A percentile compares a stretch with the other conserved stretches of the same genome.
Conservation (phyloP, 495 filamentous ascomycete species). For the Bombardia bombarda region DNA sequence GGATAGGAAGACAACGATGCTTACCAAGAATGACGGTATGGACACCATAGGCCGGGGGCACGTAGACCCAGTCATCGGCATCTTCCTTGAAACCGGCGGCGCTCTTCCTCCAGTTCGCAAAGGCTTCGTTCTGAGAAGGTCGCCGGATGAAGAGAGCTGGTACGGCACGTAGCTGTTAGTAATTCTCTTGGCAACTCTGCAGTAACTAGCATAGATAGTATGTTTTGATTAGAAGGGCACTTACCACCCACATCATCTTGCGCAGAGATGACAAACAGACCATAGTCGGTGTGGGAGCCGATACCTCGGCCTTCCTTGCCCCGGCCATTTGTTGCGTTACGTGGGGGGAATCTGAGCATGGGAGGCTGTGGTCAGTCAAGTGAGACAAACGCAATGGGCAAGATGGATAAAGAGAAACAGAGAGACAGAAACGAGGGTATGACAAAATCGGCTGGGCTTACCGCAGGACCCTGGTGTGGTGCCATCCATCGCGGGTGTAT, state of each 20-base stretch:
- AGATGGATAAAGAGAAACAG: neutral
- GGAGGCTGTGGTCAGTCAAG: neutral
- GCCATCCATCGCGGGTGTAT: conserved; percentile 38
- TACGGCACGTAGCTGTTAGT: neutral
- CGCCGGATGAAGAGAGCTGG: conserved; percentile 34
- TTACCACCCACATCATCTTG: conserved; percentile 37
- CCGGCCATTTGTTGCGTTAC: conserved; percentile 34
- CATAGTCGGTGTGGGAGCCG: conserved; percentile 40
- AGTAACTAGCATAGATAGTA: neutral
- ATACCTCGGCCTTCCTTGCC: conserved; percentile 37
- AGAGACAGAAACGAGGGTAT: neutral
- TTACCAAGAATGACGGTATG: conserved; percentile 39
- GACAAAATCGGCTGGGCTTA: conserved; percentile 8
- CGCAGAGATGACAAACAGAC: conserved; percentile 34
- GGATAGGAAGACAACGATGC: neutral
- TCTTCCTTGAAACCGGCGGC: conserved; percentile 35
- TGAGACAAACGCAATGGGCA: conserved; percentile 2
- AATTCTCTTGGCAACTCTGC: neutral
- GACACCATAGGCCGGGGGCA: conserved; percentile 28
- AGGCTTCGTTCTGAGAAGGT: conserved; percentile 23
- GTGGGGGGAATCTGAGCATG: conserved; percentile 26
- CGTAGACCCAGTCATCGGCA: conserved; percentile 33
- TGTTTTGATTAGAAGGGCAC: neutral
- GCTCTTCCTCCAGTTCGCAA: conserved; percentile 36
- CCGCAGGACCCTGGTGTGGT: conserved; percentile 36